These are phyloP conservation scores for Penicillium aurantiogriseum DNA, from an alignment of 2,329 filamentous ascomycete genomes.

Conservation along the genomic window DNA sequence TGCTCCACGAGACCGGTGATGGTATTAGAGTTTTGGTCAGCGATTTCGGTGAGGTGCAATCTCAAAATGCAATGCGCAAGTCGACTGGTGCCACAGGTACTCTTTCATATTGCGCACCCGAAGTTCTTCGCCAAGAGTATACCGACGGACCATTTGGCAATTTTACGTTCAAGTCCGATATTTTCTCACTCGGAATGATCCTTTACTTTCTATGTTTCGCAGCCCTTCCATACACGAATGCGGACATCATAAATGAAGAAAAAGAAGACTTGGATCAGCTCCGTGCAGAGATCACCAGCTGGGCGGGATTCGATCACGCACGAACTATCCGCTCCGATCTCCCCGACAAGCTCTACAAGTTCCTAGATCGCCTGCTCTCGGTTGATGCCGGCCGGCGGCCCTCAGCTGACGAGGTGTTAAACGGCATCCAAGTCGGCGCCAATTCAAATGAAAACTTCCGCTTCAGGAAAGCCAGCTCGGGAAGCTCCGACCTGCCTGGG, in stretches of 20 bases:
- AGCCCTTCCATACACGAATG: conserved; percentile 77
- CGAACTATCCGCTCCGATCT: conserved; percentile 74
- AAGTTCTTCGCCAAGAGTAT: conserved; percentile 70
- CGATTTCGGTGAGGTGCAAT: conserved; percentile 96
- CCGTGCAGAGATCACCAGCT: conserved; percentile 78
- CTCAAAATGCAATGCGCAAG: conserved; percentile 74
- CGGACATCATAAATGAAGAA: conserved; percentile 84
- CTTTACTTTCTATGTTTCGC: conserved; percentile 98
- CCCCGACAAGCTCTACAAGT: conserved; percentile 78
- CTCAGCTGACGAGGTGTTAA: conserved; percentile 79
- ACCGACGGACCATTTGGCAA: conserved; percentile 75
- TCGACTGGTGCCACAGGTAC: conserved; percentile 94
- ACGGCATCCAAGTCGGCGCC: conserved; percentile 68
- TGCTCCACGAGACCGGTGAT: conserved; percentile 73
- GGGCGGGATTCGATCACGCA: conserved; percentile 83
- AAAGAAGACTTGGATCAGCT: conserved; percentile 85
- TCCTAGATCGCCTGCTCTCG: conserved; percentile 77
- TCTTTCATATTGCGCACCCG: conserved; percentile 95
- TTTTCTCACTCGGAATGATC: conserved; percentile 99
- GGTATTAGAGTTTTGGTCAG: conserved; percentile 82
- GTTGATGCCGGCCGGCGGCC: conserved; percentile 75
- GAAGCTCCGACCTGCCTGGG: conserved; percentile 33
- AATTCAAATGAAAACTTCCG: conserved; percentile 49
- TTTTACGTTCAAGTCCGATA: conserved; percentile 94
- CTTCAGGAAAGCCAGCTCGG: conserved; percentile 34